Conservation (phyloP, 2,329 filamentous ascomycete species). For the Monilinia fructigena region DNA sequence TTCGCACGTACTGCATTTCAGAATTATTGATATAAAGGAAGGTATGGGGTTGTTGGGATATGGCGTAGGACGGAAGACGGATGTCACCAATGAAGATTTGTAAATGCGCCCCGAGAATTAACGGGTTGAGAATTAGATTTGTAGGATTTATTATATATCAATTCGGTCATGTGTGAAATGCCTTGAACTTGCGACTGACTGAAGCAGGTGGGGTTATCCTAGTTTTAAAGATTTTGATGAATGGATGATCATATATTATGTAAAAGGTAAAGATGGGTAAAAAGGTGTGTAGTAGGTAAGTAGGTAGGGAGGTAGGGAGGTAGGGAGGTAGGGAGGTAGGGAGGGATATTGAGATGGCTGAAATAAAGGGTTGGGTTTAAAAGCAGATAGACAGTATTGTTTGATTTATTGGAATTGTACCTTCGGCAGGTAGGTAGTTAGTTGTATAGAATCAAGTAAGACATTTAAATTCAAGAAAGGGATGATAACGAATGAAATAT, state of each 20-base stretch:
- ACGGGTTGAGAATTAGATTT: constrained; percentile 12
- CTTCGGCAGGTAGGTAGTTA: too few relatives aligned
- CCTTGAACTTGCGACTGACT: neutral
- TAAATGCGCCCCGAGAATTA: constrained; percentile 4
- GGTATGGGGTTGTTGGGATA: neutral
- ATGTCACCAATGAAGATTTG: constrained; percentile 12
- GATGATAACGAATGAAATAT: constrained; percentile 19
- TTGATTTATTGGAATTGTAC: neutral
- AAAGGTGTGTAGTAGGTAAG: too few relatives aligned
- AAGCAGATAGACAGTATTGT: neutral
- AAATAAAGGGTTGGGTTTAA: constrained; percentile 1
- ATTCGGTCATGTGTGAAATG: constrained; percentile 11
- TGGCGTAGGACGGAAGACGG: constrained; percentile 14
- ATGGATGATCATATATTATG: constrained; percentile 16
- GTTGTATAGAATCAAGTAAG: neutral
- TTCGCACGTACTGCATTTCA: constrained; percentile 94
- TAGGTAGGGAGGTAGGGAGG: neutral
- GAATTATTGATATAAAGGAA: neutral
- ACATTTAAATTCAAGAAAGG: neutral
- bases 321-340: too few relatives aligned
- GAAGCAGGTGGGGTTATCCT: constrained; percentile 16
- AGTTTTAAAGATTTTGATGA: constrained; percentile 5
- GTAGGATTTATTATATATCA: constrained; percentile 5
- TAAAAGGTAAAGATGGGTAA: neutral
- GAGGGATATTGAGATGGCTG: neutral